Evolutionary conservation across 1,139 yeast species (phyloP).

Genomic region (Suhomyces kunorum): DNA sequence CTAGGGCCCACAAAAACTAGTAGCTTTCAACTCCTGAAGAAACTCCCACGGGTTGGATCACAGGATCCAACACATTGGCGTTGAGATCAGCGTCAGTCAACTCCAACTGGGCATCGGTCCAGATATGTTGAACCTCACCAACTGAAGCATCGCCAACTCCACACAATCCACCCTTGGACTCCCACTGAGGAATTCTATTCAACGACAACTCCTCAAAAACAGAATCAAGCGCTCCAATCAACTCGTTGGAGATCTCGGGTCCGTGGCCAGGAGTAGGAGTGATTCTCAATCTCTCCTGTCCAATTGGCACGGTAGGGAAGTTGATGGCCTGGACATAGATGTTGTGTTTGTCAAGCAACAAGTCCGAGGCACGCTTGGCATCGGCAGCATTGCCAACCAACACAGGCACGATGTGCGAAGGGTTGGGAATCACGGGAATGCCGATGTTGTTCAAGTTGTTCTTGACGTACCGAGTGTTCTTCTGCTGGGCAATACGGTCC

Average conservation of each 20-base stretch:
- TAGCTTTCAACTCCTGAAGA: slow-evolving; percentile 58
- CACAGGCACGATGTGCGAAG: slow-evolving; percentile 95
- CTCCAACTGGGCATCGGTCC: slow-evolving; percentile 80
- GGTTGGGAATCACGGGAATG: slow-evolving; percentile 95
- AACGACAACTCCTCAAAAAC: slow-evolving; percentile 76
- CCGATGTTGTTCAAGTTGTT: slow-evolving; percentile 66
- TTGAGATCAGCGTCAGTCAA: slow-evolving; percentile 64
- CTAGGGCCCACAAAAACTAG: slow-evolving; percentile 1
- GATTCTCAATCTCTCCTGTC: slow-evolving; percentile 92
- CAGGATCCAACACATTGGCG: slow-evolving; percentile 63
- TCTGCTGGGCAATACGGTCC: slow-evolving; percentile 84
- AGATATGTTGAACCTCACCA: slow-evolving; percentile 53
- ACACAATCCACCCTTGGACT: slow-evolving; percentile 75
- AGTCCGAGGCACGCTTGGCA: slow-evolving; percentile 89
- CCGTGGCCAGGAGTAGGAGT: slow-evolving; percentile 98
- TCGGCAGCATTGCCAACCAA: slow-evolving; percentile 91
- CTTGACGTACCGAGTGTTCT: slow-evolving; percentile 83
- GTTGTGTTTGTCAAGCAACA: slow-evolving; percentile 76
- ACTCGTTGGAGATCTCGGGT: slow-evolving; percentile 69
- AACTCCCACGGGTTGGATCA: slow-evolving; percentile 59
- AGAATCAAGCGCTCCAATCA: slow-evolving; percentile 75
- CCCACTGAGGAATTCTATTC: slow-evolving; percentile 80
- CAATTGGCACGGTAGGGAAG: slow-evolving; percentile 96
- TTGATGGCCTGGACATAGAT: slow-evolving; percentile 98
- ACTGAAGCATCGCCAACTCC: slow-evolving; percentile 72